These are phyloP conservation scores for Apiospora koreana DNA, from an alignment of 2,329 filamentous ascomycete species.

Conservation along the genomic window DNA sequence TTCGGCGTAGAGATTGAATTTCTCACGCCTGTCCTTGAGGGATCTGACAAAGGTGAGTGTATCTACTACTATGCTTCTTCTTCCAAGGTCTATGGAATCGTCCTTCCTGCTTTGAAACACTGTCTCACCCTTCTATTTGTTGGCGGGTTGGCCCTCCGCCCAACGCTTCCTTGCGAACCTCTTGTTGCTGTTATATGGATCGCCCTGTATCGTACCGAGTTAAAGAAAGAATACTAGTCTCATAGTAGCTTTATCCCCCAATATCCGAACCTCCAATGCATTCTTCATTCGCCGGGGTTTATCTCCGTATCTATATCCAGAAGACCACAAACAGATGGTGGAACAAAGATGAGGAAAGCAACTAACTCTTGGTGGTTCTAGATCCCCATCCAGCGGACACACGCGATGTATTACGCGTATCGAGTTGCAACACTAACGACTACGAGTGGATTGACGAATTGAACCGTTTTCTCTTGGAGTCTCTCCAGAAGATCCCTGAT, in stretches of 20 bases:
- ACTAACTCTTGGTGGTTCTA: neutral
- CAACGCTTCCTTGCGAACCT: too few relatives aligned
- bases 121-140: neutral
- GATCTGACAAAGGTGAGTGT: neutral
- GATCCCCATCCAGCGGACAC: neutral
- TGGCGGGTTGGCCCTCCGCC: neutral
- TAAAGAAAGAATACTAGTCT: neutral
- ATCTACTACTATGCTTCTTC: neutral
- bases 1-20: constrained; percentile 31
- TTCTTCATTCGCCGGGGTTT: neutral
- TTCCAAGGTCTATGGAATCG: too few relatives aligned
- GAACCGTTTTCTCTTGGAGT: neutral
- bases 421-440: neutral
- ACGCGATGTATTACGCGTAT: neutral
- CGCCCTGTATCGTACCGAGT: too few relatives aligned
- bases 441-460: neutral
- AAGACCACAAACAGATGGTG: neutral
- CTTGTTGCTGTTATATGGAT: too few relatives aligned
- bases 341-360: neutral
- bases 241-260: neutral
- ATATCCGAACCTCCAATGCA: neutral
- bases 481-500: constrained; percentile 13
- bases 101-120: too few relatives aligned
- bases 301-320: neutral
- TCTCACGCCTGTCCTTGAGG: constrained; percentile 11